A percentile compares a stretch with the other conserved stretches of the same genome.
phyloP scores from a whole-genome alignment of 257 asterid species.

The Scutellaria galericulata region DNA sequence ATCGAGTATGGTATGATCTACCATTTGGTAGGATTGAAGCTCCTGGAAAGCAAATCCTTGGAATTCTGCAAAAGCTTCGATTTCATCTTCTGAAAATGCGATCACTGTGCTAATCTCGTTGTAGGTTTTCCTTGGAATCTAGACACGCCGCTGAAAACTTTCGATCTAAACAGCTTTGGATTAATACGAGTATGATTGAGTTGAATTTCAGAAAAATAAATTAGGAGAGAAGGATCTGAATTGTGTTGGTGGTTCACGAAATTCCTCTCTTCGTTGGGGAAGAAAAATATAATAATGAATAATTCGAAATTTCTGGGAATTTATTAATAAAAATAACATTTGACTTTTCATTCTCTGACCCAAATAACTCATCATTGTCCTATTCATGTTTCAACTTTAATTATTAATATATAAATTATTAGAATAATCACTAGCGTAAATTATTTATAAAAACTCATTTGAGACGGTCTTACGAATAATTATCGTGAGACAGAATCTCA shows the following conservation, averaged over 20 bases:
- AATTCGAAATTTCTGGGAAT: background rate
- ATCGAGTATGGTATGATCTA: slow-evolving; percentile 33
- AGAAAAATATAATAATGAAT: background rate
- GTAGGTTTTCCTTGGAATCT: background rate
- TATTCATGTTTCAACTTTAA: too few species aligned
- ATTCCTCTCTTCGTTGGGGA: background rate
- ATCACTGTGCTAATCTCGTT: slow-evolving; percentile 20
- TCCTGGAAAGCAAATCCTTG: slow-evolving; percentile 70
- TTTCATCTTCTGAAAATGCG: slow-evolving; percentile 51
- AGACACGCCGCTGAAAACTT: background rate
- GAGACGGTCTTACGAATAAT: too few species aligned
- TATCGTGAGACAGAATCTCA: too few species aligned
- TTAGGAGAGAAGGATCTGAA: background rate
- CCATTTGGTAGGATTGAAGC: slow-evolving; percentile 94
- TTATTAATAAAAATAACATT: too few species aligned
- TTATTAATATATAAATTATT: too few species aligned
- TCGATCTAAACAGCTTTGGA: background rate
- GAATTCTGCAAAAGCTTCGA: slow-evolving; percentile 71
- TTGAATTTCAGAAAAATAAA: slow-evolving; percentile 4
- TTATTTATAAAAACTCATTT: too few species aligned
- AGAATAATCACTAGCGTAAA: too few species aligned
- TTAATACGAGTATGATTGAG: background rate
- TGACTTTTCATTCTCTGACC: too few species aligned
- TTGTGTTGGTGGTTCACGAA: slow-evolving; percentile 13
- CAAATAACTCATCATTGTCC: too few species aligned